Conservation (phyloP, 2,329 filamentous ascomycete genomes). For the Trichophaea hybrida region DNA sequence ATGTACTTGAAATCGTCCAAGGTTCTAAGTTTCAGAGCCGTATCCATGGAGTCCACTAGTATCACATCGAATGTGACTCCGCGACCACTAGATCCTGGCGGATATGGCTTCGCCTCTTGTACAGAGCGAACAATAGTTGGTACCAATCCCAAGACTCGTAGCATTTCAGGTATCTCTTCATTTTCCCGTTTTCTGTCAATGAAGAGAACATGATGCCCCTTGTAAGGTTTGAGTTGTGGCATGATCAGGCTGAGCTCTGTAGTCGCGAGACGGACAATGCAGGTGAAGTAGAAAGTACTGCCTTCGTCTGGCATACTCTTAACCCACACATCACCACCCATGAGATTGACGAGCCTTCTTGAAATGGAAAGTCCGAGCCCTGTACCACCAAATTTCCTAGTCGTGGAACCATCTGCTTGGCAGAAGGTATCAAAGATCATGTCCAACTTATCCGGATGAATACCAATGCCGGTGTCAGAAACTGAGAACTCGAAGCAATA, state of each 20-base stretch:
- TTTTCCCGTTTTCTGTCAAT: slow-evolving; percentile 78
- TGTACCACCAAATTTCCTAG: slow-evolving; percentile 79
- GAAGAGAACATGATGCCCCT: slow-evolving; percentile 81
- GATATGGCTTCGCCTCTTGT: slow-evolving; percentile 46
- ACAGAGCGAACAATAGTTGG: slow-evolving; percentile 75
- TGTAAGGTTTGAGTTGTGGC: slow-evolving; percentile 78
- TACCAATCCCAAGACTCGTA: slow-evolving; percentile 62
- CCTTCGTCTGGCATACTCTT: slow-evolving; percentile 82
- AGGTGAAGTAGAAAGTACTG: slow-evolving; percentile 94
- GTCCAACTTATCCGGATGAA: slow-evolving; percentile 86
- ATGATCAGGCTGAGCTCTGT: slow-evolving; percentile 64
- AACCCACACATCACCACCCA: slow-evolving; percentile 95
- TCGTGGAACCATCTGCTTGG: slow-evolving; percentile 93
- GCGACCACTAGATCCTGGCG: slow-evolving; percentile 37
- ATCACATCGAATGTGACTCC: slow-evolving; percentile 80
- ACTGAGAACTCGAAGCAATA: slow-evolving; percentile 94
- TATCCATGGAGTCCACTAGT: slow-evolving; percentile 85
- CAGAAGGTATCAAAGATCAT: slow-evolving; percentile 99
- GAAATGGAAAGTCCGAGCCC: slow-evolving; percentile 90
- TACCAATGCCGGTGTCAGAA: slow-evolving; percentile 91
- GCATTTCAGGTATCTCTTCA: slow-evolving; percentile 61
- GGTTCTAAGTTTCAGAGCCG: slow-evolving; percentile 67
- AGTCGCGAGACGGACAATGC: slow-evolving; percentile 69
- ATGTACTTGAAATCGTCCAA: slow-evolving; percentile 97
- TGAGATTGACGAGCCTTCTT: slow-evolving; percentile 83